Percentiles rank a stretch among this genome's conserved stretches.
Conservation (phyloP, 495 filamentous ascomycete species). For the Penicillium pancosmium region DNA sequence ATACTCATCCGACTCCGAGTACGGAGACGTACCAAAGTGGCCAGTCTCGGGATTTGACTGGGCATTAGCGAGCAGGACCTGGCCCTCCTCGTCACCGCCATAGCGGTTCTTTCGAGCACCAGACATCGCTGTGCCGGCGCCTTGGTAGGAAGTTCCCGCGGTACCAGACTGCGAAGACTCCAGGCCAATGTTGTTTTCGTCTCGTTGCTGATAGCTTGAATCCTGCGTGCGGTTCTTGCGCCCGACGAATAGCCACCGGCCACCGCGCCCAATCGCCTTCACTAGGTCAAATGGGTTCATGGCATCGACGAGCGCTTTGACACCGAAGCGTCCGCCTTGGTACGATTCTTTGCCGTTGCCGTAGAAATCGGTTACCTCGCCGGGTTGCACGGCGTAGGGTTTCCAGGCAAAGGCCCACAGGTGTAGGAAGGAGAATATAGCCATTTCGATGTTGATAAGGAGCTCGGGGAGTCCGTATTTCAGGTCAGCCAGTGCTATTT, state of each 20-base stretch:
- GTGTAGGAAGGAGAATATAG: constrained; percentile 76
- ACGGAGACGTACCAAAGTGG: constrained; percentile 22
- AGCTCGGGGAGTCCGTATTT: constrained; percentile 80
- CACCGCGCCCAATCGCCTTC: constrained; percentile 74
- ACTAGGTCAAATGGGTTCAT: constrained; percentile 85
- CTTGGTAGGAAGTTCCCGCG: constrained; percentile 37
- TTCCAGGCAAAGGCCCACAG: constrained; percentile 81
- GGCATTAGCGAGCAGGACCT: constrained; percentile 43
- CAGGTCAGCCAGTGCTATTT: constrained; percentile 70
- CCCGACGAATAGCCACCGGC: constrained; percentile 81
- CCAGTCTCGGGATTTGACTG: constrained; percentile 40
- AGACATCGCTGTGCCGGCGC: constrained; percentile 28
- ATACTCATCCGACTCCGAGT: constrained; percentile 26
- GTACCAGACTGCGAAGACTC: constrained; percentile 22
- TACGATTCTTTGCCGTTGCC: constrained; percentile 55
- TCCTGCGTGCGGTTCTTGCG: constrained; percentile 58
- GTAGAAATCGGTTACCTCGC: constrained; percentile 49
- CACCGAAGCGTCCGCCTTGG: constrained; percentile 64
- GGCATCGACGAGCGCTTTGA: constrained; percentile 67
- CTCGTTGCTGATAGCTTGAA: constrained; percentile 47
- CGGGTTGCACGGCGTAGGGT: constrained; percentile 55
- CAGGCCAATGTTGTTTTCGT: constrained; percentile 37
- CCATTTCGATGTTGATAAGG: constrained; percentile 86
- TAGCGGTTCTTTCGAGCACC: constrained; percentile 29
- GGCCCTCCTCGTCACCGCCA: constrained; percentile 39